Percentiles rank a stretch among this genome's conserved stretches.
phyloP scores from a whole-genome alignment of 345 rosid genomes.

The Corymbia maculata region DNA sequence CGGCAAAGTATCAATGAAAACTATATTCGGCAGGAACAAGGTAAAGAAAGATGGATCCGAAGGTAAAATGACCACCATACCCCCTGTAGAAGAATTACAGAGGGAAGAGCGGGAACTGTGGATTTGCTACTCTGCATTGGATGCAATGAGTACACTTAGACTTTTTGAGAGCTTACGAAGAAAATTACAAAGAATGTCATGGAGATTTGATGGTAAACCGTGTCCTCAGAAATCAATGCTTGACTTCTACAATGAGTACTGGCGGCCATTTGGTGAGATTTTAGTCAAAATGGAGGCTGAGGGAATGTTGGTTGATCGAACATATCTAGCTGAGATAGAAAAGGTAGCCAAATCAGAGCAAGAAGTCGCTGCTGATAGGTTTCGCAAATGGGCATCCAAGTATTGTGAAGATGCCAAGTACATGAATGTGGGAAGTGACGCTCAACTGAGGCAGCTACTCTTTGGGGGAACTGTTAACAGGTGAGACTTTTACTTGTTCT shows the following conservation, averaged over 20 bases:
- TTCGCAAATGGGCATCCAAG: slow-evolving; percentile 81
- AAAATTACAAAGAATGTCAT: slow-evolving; percentile 34
- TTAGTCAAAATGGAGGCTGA: slow-evolving; percentile 85
- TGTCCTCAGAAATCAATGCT: slow-evolving; percentile 42
- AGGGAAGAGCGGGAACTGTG: slow-evolving; percentile 61
- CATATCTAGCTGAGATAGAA: slow-evolving; percentile 73
- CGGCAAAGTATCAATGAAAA: slow-evolving; percentile 89
- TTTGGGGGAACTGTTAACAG: slow-evolving; percentile 70
- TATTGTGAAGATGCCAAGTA: slow-evolving; percentile 76
- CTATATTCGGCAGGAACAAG: slow-evolving; percentile 72
- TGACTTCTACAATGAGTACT: slow-evolving; percentile 65
- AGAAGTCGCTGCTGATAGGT: slow-evolving; percentile 51
- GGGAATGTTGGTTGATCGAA: slow-evolving; percentile 84
- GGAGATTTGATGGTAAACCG: slow-evolving; percentile 52
- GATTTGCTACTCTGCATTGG: slow-evolving; percentile 90
- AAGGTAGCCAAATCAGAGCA: slow-evolving; percentile 85
- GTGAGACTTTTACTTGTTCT: slow-evolving; percentile 12
- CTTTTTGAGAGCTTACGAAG: slow-evolving; percentile 66
- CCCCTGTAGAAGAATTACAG: slow-evolving; percentile 87
- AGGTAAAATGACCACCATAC: slow-evolving; percentile 55
- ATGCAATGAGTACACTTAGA: slow-evolving; percentile 82
- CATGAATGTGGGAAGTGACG: slow-evolving; percentile 93
- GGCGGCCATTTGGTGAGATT: slow-evolving; percentile 86
- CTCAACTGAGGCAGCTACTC: slow-evolving; percentile 79
- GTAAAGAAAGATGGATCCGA: slow-evolving; percentile 86